A percentile compares a stretch with the other conserved stretches of the same genome.
These are phyloP conservation scores for Chytriomyces confervae DNA, from an alignment of 192 early-diverging fungal genomes.

Conservation along the genomic window DNA sequence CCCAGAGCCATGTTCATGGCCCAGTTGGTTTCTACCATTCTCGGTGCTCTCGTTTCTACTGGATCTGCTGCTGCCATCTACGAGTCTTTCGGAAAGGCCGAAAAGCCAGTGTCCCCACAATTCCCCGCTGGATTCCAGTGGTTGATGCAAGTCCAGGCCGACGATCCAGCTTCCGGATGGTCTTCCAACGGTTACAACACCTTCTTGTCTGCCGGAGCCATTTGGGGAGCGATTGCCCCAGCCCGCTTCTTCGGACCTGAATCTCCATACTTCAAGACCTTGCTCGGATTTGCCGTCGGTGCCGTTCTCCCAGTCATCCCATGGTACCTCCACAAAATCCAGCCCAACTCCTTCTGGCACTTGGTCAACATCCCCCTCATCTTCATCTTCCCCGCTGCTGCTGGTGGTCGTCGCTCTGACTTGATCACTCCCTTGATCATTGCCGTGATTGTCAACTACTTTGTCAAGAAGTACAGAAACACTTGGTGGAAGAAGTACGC, in stretches of 20 bases:
- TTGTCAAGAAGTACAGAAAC: slow-evolving; percentile 28
- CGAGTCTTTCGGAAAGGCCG: neutral
- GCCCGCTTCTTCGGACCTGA: slow-evolving; percentile 59
- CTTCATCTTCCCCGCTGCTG: neutral
- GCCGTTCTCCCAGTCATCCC: slow-evolving; percentile 40
- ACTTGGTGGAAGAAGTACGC: slow-evolving; percentile 69
- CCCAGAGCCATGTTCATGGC: slow-evolving; percentile 62
- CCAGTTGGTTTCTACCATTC: slow-evolving; percentile 61
- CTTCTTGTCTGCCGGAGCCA: slow-evolving; percentile 69
- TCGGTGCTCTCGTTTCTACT: slow-evolving; percentile 65
- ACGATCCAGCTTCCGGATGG: neutral
- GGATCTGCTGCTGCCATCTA: neutral
- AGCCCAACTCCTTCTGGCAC: slow-evolving; percentile 20
- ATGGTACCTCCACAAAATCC: slow-evolving; percentile 49
- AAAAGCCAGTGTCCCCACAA: neutral
- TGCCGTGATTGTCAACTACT: neutral
- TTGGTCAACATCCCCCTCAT: slow-evolving; percentile 31
- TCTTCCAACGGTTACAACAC: slow-evolving; percentile 41
- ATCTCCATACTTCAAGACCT: slow-evolving; percentile 26
- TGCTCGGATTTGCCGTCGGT: slow-evolving; percentile 36
- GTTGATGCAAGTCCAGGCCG: neutral
- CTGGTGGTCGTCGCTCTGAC: slow-evolving; percentile 6
- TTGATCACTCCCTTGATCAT: slow-evolving; percentile 34
- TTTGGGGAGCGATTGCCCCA: slow-evolving; percentile 83
- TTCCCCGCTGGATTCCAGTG: neutral